phyloP scores from a whole-genome alignment of 2,329 filamentous ascomycete species.

The Hymenoscyphus linearis region DNA sequence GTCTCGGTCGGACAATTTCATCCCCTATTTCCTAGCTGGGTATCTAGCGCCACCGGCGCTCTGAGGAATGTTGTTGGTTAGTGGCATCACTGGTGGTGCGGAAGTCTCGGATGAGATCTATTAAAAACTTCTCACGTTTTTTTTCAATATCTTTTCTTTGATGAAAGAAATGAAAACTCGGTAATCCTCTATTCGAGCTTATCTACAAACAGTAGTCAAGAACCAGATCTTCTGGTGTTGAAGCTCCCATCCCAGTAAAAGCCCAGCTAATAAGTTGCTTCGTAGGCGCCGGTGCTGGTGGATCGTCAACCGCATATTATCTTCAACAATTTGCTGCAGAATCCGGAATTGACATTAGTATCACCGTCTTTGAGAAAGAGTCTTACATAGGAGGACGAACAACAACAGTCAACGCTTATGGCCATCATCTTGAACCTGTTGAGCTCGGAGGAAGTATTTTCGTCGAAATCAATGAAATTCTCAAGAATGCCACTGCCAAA shows the following conservation, averaged over 20 bases:
- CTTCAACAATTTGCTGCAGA: constrained; percentile 65
- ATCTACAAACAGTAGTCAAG: not conserved
- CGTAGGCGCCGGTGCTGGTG: constrained; percentile 80
- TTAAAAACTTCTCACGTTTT: no score
- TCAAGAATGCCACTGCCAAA: constrained; percentile 64
- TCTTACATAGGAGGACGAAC: constrained; percentile 77
- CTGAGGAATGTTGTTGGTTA: not conserved
- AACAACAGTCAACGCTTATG: constrained; percentile 75
- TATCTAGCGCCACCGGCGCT: no score
- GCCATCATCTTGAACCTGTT: constrained; percentile 60
- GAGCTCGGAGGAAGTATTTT: constrained; percentile 94
- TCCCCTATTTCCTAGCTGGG: not conserved
- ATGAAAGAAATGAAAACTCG: no score
- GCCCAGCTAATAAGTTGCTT: constrained; percentile 2
- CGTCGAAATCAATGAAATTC: constrained; percentile 75
- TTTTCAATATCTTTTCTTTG: no score
- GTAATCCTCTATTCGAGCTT: not conserved
- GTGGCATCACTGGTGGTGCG: no score
- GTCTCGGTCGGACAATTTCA: not conserved
- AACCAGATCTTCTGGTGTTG: not conserved
- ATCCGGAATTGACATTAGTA: constrained; percentile 57
- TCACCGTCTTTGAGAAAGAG: constrained; percentile 83
- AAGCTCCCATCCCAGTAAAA: not conserved
- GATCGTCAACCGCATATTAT: constrained; percentile 81
- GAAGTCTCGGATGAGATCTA: no score